Conservation (phyloP, 2,329 filamentous ascomycete genomes). For the Ophiostoma tasmaniense region DNA sequence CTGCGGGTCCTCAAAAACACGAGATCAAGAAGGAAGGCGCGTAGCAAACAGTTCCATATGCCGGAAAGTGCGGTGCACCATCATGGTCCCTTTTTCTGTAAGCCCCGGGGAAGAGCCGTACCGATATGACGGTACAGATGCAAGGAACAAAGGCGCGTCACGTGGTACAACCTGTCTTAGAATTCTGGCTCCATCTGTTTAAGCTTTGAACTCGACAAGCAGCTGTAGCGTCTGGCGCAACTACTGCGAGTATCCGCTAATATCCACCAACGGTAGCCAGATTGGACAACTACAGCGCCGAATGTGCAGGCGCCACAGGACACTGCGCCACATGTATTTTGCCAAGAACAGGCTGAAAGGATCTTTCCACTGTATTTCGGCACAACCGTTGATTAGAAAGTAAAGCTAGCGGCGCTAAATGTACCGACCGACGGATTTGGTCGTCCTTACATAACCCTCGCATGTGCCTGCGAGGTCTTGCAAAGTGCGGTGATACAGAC, state of each 20-base stretch:
- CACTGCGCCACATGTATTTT: background rate
- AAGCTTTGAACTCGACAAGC: background rate
- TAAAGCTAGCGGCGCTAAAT: background rate
- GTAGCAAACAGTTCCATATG: background rate
- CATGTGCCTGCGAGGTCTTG: background rate
- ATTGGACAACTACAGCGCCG: background rate
- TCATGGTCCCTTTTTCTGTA: background rate
- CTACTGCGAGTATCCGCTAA: background rate
- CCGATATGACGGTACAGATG: background rate
- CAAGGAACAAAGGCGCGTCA: background rate
- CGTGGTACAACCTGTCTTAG: background rate
- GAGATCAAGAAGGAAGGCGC: background rate
- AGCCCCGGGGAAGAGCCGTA: background rate
- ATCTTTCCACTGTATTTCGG: background rate
- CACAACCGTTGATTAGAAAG: background rate
- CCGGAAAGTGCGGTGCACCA: background rate
- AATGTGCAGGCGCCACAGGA: background rate
- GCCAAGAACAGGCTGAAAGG: background rate
- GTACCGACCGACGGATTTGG: background rate
- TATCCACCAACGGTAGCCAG: background rate
- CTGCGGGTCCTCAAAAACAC: background rate
- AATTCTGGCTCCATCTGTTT: background rate
- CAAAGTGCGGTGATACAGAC: background rate
- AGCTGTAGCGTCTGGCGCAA: background rate
- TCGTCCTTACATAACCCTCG: background rate